Evolutionary conservation across 2,329 filamentous ascomycete genomes (phyloP), one percentile per base, ranked within the genome.

Genomic region (Hirsutella minnesotensis): DNA sequence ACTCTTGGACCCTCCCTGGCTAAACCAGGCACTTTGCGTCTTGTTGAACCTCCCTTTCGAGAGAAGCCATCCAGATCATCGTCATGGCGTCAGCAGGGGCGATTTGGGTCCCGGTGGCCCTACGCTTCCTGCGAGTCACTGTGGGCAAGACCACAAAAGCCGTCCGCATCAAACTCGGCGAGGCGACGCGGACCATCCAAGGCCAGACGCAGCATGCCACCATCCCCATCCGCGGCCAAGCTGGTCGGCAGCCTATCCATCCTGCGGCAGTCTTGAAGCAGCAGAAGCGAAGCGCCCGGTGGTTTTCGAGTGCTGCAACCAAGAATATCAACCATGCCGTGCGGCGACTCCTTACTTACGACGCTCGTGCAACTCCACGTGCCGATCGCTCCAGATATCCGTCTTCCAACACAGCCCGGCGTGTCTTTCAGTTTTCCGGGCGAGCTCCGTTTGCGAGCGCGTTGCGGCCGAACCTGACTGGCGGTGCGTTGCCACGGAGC

Each of bases 391-490:
- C 63, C 48, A 69, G 67, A 51, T 66, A 73, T 48, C 65, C 72
- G 9, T 59, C 60, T 20, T 73, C 72, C 16, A 66, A 62, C 46
- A 72, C 67, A 13, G 67, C 71, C 15, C 68, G 68, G 36, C 68
- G 67, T 36, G 63, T 78, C 44, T 72, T 69, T 27, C 75, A 79
- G 47, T 74, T 84, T 45, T 79, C 86, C 15, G 79, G 80, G 22
- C 79, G 85, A 40, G 81, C 88, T 24, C 90, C 90, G 0, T 96
- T 96, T 60, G 84, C 88, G 4, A 87, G 81, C 40, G 83, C 89
- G 1, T 77, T 98, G 30, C 83, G 92, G 30, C 92, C 92, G 2
- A 96, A 95, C 57, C 68, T 96, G 49, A 95, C 89, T 0, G 90
- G 88, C 39, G 89, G 90, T 35, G 81, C 86, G 20, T 67, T 95